phyloP scores from a whole-genome alignment of 129 eudicot species.

The Flaveria linearis region DNA sequence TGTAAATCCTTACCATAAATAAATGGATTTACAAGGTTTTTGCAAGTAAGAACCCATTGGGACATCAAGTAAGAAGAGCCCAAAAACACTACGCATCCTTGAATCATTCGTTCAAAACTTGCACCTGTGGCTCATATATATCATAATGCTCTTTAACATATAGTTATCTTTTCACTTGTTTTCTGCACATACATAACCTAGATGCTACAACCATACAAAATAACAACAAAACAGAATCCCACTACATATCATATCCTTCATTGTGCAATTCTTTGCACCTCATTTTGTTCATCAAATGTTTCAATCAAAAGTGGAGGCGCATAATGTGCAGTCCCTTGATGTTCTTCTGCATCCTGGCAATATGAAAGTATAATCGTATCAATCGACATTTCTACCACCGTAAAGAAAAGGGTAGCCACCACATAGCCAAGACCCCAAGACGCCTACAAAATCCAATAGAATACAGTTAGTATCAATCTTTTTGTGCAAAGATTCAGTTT shows the following conservation, averaged over 20 bases:
- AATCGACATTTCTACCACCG: slow-evolving; percentile 90
- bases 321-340: slow-evolving; percentile 91
- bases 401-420: slow-evolving; percentile 86
- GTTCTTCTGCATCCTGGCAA: slow-evolving; percentile 92
- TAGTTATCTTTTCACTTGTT: slow-evolving; percentile 7
- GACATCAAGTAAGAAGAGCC: no score
- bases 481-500: slow-evolving; percentile 1
- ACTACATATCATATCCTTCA: slow-evolving; percentile 34
- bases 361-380: slow-evolving; percentile 90
- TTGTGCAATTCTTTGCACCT: slow-evolving; percentile 87
- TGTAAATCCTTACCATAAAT: no score
- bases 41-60: no score
- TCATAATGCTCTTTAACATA: background rate
- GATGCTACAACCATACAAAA: slow-evolving; percentile 11
- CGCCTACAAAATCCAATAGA: slow-evolving; percentile 43
- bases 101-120: slow-evolving; percentile 28
- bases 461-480: background rate
- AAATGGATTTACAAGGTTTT: no score
- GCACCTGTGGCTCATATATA: background rate
- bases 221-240: slow-evolving; percentile 22
- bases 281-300: slow-evolving; percentile 78
- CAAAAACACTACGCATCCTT: background rate
- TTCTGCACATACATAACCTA: slow-evolving; percentile 30
- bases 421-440: slow-evolving; percentile 85
- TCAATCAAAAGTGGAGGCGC: slow-evolving; percentile 91